Percentiles rank a stretch among this genome's conserved stretches.
These are phyloP conservation scores for Solanum infundibuliforme DNA, from an alignment of 257 asterid genomes.

Conservation along the genomic window DNA sequence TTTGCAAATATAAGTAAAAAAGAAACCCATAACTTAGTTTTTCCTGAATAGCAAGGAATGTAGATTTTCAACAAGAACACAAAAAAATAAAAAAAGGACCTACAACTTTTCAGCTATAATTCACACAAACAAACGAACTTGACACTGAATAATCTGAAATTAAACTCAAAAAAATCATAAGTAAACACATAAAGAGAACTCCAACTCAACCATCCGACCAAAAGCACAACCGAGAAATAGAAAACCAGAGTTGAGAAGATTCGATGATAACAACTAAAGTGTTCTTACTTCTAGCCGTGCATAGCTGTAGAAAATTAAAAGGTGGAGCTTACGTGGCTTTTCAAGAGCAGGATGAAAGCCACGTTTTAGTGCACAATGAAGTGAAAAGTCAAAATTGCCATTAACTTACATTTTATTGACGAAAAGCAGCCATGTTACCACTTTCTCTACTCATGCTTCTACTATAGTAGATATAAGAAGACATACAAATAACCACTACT, in stretches of 20 bases:
- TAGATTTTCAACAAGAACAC: background rate
- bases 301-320: background rate
- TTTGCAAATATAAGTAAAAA: too few species aligned
- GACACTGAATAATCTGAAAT: background rate
- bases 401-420: too few species aligned
- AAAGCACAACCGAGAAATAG: background rate
- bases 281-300: background rate
- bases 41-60: background rate
- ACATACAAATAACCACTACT: background rate
- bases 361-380: too few species aligned
- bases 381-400: too few species aligned
- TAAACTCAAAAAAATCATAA: background rate
- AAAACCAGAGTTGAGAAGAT: background rate
- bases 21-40: too few species aligned
- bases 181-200: background rate
- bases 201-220: background rate
- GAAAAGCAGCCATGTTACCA: too few species aligned
- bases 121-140: background rate
- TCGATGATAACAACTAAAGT: background rate
- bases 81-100: background rate
- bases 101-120: background rate
- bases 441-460: too few species aligned
- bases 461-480: background rate
- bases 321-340: too few species aligned
- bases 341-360: too few species aligned